These are phyloP conservation scores for Pouteria campechiana DNA, from an alignment of 179 eudicot genomes.

Conservation along the genomic window DNA sequence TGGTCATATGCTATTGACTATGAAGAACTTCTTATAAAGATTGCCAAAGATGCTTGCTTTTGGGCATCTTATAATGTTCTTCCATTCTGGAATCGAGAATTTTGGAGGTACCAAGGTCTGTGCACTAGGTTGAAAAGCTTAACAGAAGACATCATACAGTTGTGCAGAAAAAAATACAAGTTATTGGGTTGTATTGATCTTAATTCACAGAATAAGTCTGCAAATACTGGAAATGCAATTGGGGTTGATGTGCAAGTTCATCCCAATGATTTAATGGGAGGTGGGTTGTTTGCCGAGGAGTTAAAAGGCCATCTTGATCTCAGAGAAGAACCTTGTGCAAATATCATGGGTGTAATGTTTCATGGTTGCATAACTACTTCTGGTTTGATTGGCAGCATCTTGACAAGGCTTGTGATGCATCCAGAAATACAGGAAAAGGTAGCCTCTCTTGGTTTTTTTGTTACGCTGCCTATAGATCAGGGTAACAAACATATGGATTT, in stretches of 20 bases:
- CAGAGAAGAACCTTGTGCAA: constrained; percentile 28
- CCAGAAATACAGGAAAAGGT: constrained; percentile 45
- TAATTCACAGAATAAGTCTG: neutral
- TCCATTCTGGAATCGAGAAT: constrained; percentile 43
- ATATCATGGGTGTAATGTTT: constrained; percentile 40
- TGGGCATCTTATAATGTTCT: constrained; percentile 49
- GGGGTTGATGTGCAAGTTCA: constrained; percentile 1
- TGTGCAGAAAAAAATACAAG: constrained; percentile 24
- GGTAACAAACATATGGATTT: no score
- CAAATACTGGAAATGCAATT: constrained; percentile 1
- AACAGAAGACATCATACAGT: constrained; percentile 36
- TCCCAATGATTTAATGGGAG: constrained; percentile 1
- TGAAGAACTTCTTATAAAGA: constrained; percentile 39
- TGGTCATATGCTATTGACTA: constrained; percentile 46
- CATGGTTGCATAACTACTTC: constrained; percentile 50
- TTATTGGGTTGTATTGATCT: constrained; percentile 7
- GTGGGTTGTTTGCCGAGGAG: constrained; percentile 6
- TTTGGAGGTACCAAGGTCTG: constrained; percentile 33
- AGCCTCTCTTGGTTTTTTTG: neutral
- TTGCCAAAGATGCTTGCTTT: constrained; percentile 46
- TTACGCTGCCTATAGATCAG: no score
- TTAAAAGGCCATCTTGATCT: constrained; percentile 14
- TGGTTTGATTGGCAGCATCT: constrained; percentile 32
- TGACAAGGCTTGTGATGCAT: constrained; percentile 33
- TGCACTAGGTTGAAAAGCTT: constrained; percentile 32